Base-by-base conservation (phyloP, 2,329 filamentous ascomycete genomes). In the Aciculosporium take region DNA sequence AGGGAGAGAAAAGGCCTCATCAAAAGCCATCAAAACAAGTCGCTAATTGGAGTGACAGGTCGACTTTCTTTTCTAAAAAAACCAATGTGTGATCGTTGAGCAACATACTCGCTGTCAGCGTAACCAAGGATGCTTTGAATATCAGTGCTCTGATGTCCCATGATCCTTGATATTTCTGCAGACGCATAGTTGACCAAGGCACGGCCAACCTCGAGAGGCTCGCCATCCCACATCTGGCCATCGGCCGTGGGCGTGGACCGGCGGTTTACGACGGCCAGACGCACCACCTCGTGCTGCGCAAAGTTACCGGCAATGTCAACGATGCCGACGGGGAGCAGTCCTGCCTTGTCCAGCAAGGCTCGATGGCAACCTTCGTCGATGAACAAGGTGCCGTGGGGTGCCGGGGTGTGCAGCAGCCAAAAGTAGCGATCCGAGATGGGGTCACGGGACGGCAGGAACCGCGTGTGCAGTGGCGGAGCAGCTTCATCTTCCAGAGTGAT, bases 401-500 rank as follows among this genome's bases (percentile, higher is more conserved):
- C 79, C 9, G 95, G 76, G 8, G 89, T 91, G 61, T 98, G 86
- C 0, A 96, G 72, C 37, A 98, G 79, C 91, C 91, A 98, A 70
- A 98, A 96, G 57, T 91, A 87, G 46, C 89, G 81, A 58, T 95
- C 91, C 43, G 86, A 79, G 45, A 96, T 91, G 1, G 89, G 88
- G 21, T 84, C 78, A 0, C 74, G 68, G 8, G 86, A 86, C 0
- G 88, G 86, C 10, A 94, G 70, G 68, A 98, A 98, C 43, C 91
- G 81, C 3, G 91, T 98, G 62, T 98, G 91, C 4, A 94, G 67
- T 2, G 75, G 71, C 39, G 63, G 62, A 35, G 60, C 54, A 23
- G 51, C 27, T 39, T 53, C 43, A 37, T 60, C 53, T 8, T 49
- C 45, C 10, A 37, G 9, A 12, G 42, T 47, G 23, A 47, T 49